These are phyloP conservation scores for Candida labiduridarum DNA, from an alignment of 1,139 yeast species.

Conservation along the genomic window DNA sequence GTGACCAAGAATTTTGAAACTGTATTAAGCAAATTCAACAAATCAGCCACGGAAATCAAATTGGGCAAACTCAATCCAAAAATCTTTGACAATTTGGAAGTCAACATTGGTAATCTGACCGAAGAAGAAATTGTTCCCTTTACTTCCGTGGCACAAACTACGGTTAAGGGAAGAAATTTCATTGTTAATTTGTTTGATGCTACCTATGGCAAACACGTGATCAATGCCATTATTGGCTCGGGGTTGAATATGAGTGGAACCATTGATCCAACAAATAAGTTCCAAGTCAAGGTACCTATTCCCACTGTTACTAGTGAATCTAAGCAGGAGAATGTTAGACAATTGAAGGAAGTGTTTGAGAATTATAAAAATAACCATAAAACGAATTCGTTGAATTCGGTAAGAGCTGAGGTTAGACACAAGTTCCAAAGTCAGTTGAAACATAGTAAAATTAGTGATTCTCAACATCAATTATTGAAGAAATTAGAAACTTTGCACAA, in stretches of 20 bases:
- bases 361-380: conserved; percentile 53
- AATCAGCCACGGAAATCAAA: conserved; percentile 61
- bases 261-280: conserved; percentile 69
- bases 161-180: conserved; percentile 69
- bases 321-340: conserved; percentile 58
- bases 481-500: conserved; percentile 73
- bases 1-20: conserved; percentile 50
- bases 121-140: conserved; percentile 51
- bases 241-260: conserved; percentile 80
- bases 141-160: conserved; percentile 72
- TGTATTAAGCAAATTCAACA: conserved; percentile 55
- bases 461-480: conserved; percentile 51
- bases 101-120: conserved; percentile 34
- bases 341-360: conserved; percentile 65
- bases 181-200: conserved; percentile 86
- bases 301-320: conserved; percentile 78
- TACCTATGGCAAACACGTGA: conserved; percentile 62
- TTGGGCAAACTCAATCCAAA: conserved; percentile 69
- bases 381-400: conserved; percentile 44
- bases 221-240: conserved; percentile 69
- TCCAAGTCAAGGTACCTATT: conserved; percentile 70
- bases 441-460: conserved; percentile 57
- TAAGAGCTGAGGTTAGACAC: conserved; percentile 65
- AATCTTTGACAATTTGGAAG: conserved; percentile 61
- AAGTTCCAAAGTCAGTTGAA: conserved; percentile 50